Conservation (phyloP, 306 rosid genomes). For the Ammopiptanthus mongolicus region DNA sequence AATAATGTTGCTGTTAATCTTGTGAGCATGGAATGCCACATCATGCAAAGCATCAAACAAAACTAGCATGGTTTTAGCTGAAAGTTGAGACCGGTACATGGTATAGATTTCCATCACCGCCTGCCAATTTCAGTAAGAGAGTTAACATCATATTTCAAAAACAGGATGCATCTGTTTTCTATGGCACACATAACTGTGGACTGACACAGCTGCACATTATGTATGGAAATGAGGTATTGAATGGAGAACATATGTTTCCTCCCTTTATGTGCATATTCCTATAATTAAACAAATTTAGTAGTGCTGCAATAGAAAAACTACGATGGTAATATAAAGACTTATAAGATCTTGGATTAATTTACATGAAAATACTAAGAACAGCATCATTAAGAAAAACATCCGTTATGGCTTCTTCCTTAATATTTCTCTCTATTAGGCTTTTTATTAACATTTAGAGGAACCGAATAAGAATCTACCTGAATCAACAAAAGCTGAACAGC, state of each 20-base stretch:
- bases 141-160: constrained; percentile 2
- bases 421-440: background rate
- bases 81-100: constrained; percentile 76
- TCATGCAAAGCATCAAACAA: constrained; percentile 72
- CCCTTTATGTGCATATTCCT: background rate
- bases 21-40: constrained; percentile 83
- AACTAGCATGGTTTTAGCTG: constrained; percentile 53
- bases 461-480: constrained; percentile 64
- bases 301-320: background rate
- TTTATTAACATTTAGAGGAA: background rate
- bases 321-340: background rate
- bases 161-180: background rate
- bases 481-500: constrained; percentile 96
- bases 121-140: constrained; percentile 50
- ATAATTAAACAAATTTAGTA: background rate
- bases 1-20: constrained; percentile 53
- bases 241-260: background rate
- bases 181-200: background rate
- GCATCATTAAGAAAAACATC: background rate
- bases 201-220: background rate
- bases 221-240: background rate
- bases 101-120: constrained; percentile 90
- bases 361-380: background rate
- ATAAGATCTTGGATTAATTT: background rate
- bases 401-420: background rate